These are phyloP conservation scores for Globisporangium echinulatum DNA, from an alignment of 352 stramenopile genomes.

Conservation along the genomic window DNA sequence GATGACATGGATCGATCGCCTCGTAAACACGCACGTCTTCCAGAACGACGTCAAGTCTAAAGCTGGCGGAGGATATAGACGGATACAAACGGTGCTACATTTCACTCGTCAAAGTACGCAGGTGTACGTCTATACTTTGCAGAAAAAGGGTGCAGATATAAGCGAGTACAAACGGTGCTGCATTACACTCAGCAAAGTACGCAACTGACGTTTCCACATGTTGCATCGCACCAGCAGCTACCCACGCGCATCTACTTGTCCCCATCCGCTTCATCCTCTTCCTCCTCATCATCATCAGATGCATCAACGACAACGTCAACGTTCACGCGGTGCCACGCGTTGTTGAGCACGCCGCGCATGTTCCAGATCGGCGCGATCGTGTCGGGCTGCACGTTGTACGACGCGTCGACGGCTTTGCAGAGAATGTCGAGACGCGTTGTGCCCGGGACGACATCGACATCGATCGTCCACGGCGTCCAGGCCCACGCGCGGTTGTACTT, in stretches of 20 bases:
- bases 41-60: too few species aligned
- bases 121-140: too few species aligned
- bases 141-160: too few species aligned
- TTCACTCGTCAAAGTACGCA: too few species aligned
- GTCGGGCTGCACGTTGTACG: slow-evolving; percentile 97
- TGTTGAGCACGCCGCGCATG: slow-evolving; percentile 96
- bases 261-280: slow-evolving; percentile 17
- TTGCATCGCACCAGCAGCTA: neutral
- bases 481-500: slow-evolving; percentile 90
- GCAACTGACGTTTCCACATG: too few species aligned
- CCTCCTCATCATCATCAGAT: slow-evolving; percentile 29
- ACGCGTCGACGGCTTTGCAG: slow-evolving; percentile 93
- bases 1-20: too few species aligned
- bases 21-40: too few species aligned
- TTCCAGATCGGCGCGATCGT: slow-evolving; percentile 95
- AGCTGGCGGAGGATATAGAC: too few species aligned
- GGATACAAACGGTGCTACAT: too few species aligned
- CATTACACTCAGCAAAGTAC: too few species aligned
- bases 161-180: too few species aligned
- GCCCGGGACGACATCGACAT: slow-evolving; percentile 83
- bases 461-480: slow-evolving; percentile 95
- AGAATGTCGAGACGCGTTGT: slow-evolving; percentile 82
- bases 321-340: slow-evolving; percentile 92
- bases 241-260: neutral
- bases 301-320: slow-evolving; percentile 52